Conservation (phyloP, 805 yeast species). For the Jamesozyma hellenica region DNA sequence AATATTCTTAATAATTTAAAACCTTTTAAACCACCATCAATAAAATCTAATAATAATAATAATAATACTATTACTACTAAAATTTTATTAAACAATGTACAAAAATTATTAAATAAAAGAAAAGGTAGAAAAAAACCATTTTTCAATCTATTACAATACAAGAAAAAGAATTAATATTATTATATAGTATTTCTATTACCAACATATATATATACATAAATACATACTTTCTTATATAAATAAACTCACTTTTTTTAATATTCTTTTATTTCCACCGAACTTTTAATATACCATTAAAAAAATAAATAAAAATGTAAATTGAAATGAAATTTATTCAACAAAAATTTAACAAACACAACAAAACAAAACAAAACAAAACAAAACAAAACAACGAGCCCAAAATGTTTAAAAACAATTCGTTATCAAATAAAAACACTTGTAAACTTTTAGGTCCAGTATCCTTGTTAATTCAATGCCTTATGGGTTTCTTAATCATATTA, state of each 20-base stretch:
- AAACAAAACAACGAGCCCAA: no score
- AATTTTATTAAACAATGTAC: background rate
- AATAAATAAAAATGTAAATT: no score
- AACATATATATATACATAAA: no score
- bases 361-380: no score
- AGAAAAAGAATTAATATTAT: conserved; percentile 7
- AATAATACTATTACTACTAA: background rate
- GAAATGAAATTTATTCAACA: no score
- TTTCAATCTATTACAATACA: conserved; percentile 16
- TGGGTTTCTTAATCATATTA: conserved; percentile 70
- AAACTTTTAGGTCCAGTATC: conserved; percentile 81
- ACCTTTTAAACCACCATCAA: conserved; percentile 29
- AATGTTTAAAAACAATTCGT: background rate
- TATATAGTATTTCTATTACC: no score
- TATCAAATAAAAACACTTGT: conserved; percentile 30
- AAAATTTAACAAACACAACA: no score
- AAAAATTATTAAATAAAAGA: background rate
- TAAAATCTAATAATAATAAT: background rate
- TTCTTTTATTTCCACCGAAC: no score
- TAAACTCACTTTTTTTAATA: no score
- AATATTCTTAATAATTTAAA: conserved; percentile 22
- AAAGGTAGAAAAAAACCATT: conserved; percentile 27
- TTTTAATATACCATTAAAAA: no score
- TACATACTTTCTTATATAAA: no score
- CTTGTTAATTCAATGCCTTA: conserved; percentile 56